Evolutionary conservation across 352 stramenopile species (phyloP).

Genomic region (Globisporangium echinulatum): DNA sequence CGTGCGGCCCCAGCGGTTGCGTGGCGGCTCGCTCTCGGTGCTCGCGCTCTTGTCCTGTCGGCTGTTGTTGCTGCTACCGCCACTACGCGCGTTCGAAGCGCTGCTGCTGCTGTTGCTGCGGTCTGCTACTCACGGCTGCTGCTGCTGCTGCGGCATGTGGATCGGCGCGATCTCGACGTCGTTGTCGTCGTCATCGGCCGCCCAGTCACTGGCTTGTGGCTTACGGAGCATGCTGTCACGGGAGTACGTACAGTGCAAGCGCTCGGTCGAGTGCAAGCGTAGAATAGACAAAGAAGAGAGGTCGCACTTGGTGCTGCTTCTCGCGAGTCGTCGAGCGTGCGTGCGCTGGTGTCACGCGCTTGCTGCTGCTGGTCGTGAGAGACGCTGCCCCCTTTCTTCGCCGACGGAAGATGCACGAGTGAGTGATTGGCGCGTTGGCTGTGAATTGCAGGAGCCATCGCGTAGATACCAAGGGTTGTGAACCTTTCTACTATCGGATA

Average conservation of each 20-base stretch:
- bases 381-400: neutral
- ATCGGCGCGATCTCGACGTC: conserved; percentile 37
- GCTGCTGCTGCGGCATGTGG: conserved; percentile 3
- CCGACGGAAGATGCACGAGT: neutral
- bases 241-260: neutral
- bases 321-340: neutral
- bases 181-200: conserved; percentile 70
- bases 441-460: neutral
- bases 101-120: conserved; percentile 4
- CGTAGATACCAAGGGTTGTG: neutral
- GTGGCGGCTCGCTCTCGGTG: neutral
- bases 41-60: conserved; percentile 3
- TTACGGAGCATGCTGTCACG: conserved; percentile 54
- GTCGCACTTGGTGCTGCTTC: neutral
- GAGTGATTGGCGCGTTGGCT: neutral
- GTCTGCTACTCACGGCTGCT: conserved; percentile 7
- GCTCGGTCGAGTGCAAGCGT: too few relatives aligned
- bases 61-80: conserved; percentile 5
- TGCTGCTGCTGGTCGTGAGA: too few relatives aligned
- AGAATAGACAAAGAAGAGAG: neutral
- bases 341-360: neutral
- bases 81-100: neutral
- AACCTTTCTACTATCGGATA: neutral
- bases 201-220: conserved; percentile 63
- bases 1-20: conserved; percentile 11